Conservation (phyloP, 441 rosid genomes). For the Macaranga tanarius region DNA sequence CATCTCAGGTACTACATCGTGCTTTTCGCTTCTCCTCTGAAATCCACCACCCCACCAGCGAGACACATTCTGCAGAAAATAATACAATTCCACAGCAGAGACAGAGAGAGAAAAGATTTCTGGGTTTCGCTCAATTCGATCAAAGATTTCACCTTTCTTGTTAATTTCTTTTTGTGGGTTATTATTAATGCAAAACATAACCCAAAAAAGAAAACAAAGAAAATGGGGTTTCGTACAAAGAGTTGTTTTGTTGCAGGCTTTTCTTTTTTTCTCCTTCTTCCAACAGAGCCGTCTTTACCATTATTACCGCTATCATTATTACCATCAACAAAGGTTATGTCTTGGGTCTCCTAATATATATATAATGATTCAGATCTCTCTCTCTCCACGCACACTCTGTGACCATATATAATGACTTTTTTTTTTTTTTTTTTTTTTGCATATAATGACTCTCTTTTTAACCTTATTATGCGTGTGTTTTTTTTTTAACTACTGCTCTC, state of each 20-base stretch:
- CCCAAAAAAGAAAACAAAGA: background rate
- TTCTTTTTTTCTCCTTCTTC: no score
- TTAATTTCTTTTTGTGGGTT: background rate
- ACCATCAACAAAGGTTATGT: slow-evolving; percentile 36
- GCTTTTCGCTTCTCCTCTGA: slow-evolving; percentile 34
- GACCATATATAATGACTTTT: slow-evolving; percentile 20
- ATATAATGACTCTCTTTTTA: slow-evolving; percentile 26
- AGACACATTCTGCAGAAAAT: slow-evolving; percentile 24
- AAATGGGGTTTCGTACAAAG: slow-evolving; percentile 22
- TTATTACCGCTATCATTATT: slow-evolving; percentile 30
- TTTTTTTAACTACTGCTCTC: background rate
- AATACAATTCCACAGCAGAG: background rate
- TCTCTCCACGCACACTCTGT: slow-evolving; percentile 29
- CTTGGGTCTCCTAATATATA: background rate
- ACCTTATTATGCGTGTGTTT: no score
- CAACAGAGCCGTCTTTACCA: slow-evolving; percentile 42
- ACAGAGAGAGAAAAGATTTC: background rate
- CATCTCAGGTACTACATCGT: slow-evolving; percentile 43
- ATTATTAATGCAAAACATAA: no score
- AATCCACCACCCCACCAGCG: slow-evolving; percentile 23
- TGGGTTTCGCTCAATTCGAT: background rate
- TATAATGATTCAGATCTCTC: slow-evolving; percentile 7
- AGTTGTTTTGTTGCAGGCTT: slow-evolving; percentile 17
- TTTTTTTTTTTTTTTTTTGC: no score
- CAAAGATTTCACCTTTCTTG: slow-evolving; percentile 5